These are phyloP conservation scores for Russula compacta DNA, from an alignment of 768 basidiomycete genomes.

Conservation along the genomic window DNA sequence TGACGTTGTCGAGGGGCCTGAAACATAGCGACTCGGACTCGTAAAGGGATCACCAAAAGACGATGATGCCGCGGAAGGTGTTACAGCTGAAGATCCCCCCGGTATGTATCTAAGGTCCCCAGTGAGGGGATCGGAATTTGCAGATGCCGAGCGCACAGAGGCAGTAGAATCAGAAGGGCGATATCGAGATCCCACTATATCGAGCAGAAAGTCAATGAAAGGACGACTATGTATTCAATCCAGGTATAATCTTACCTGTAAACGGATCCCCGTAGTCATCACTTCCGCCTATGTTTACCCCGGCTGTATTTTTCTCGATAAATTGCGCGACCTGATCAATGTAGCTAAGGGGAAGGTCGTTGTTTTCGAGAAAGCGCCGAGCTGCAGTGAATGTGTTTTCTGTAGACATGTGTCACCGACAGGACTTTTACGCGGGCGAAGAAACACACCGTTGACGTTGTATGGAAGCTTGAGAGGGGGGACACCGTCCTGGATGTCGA, in stretches of 20 bases:
- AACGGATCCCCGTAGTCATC: conserved; percentile 79
- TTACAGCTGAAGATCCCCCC: conserved; percentile 29
- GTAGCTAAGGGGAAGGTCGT: conserved; percentile 77
- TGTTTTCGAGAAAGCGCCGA: conserved; percentile 72
- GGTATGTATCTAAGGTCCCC: conserved; percentile 53
- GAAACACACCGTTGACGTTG: conserved; percentile 64
- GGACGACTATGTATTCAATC: not conserved
- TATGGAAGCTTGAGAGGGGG: conserved; percentile 93
- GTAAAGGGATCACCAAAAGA: conserved; percentile 19
- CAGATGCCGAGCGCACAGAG: conserved; percentile 28
- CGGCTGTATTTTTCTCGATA: conserved; percentile 85
- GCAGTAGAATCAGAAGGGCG: conserved; percentile 25
- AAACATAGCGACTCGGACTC: conserved; percentile 17
- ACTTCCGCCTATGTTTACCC: conserved; percentile 56
- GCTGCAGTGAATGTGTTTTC: conserved; percentile 91
- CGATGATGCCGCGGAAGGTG: conserved; percentile 26
- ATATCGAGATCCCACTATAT: conserved; percentile 29
- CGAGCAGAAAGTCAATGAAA: not conserved
- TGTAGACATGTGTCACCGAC: conserved; percentile 25
- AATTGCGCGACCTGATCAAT: conserved; percentile 87
- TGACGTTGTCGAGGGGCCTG: conserved; percentile 2
- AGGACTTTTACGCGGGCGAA: not conserved
- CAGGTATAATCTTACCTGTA: conserved; percentile 48
- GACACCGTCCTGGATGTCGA: conserved; percentile 88
- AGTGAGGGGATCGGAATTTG: conserved; percentile 61